These are phyloP conservation scores for Gnomoniopsis smithogilvyi DNA, from an alignment of 2,329 filamentous ascomycete genomes.

Conservation along the genomic window DNA sequence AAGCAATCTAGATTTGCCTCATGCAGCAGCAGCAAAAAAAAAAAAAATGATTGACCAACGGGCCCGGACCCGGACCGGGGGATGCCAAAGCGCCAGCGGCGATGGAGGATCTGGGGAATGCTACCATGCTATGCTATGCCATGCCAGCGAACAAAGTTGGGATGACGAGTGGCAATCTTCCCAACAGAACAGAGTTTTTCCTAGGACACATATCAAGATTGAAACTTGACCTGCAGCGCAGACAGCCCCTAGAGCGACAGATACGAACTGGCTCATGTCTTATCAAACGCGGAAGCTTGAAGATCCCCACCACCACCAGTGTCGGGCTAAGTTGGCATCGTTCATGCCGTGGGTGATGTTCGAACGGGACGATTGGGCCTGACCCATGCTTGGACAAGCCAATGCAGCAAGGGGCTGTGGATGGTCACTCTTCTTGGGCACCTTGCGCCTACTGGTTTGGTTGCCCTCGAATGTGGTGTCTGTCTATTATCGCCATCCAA, in stretches of 20 bases:
- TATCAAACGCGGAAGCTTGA: constrained; percentile 3
- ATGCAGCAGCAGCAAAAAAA: too few relatives aligned
- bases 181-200: constrained; percentile 7
- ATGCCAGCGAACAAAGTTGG: neutral
- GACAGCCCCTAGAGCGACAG: neutral
- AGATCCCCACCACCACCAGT: constrained; percentile 3
- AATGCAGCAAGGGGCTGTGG: neutral
- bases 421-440: neutral
- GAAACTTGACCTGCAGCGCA: neutral
- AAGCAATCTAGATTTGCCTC: neutral
- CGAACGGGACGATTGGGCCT: neutral
- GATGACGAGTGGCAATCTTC: constrained; percentile 7
- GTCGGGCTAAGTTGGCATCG: constrained; percentile 7
- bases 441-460: neutral
- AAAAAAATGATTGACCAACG: neutral
- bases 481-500: neutral
- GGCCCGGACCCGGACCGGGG: neutral
- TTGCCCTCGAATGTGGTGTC: neutral
- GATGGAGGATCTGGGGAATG: neutral
- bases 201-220: neutral
- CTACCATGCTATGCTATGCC: neutral
- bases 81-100: neutral
- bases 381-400: neutral
- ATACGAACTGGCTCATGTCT: constrained; percentile 3
- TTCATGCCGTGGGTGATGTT: neutral